Conservation (phyloP, 1,139 yeast species). For the Hansenula sp. region DNA sequence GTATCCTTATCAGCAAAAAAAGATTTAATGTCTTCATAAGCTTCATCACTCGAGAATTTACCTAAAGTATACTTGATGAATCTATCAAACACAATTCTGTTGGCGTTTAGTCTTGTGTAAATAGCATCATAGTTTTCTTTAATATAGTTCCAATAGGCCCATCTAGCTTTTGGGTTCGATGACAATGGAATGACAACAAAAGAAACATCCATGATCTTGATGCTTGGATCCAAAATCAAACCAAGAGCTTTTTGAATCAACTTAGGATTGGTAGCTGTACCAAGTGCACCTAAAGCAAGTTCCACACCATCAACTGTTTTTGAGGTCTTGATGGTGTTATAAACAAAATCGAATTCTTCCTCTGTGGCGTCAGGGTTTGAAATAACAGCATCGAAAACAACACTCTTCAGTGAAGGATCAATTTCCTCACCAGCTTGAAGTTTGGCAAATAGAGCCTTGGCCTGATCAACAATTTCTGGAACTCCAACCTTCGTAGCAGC, state of each 20-base stretch:
- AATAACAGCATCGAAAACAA: conserved; percentile 50
- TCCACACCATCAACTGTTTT: conserved; percentile 65
- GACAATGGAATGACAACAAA: conserved; percentile 45
- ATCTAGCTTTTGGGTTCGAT: conserved; percentile 44
- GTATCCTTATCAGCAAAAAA: conserved; percentile 56
- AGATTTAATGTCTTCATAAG: conserved; percentile 38
- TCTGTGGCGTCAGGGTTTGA: conserved; percentile 33
- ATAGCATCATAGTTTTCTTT: conserved; percentile 47
- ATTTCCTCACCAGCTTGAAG: conserved; percentile 36
- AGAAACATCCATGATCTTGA: conserved; percentile 73
- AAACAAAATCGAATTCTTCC: conserved; percentile 42
- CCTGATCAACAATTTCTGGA: conserved; percentile 43
- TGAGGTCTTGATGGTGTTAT: conserved; percentile 50
- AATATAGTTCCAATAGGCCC: conserved; percentile 51
- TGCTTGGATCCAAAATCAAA: conserved; percentile 24
- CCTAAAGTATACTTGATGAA: conserved; percentile 50
- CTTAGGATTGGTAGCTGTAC: conserved; percentile 42
- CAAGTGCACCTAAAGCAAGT: conserved; percentile 57
- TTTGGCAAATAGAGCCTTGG: conserved; percentile 36
- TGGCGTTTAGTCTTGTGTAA: conserved; percentile 44
- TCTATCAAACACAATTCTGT: conserved; percentile 62
- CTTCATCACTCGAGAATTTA: conserved; percentile 40
- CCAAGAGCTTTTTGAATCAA: conserved; percentile 22
- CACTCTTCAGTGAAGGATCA: conserved; percentile 53
- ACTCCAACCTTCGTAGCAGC: conserved; percentile 49